phyloP scores from a whole-genome alignment of 305 asterid species.

The Fraxinus greggii region DNA sequence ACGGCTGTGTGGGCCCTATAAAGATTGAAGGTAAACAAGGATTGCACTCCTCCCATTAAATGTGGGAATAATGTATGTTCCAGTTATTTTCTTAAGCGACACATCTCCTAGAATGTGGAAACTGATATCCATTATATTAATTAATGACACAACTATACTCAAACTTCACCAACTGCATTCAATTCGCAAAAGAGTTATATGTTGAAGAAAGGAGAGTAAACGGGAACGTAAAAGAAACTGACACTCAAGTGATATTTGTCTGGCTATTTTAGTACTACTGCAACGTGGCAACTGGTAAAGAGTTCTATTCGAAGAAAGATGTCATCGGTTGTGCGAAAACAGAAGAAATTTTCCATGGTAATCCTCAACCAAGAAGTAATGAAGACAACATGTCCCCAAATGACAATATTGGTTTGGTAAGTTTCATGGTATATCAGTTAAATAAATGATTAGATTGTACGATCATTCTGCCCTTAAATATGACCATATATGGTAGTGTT shows the following conservation, averaged over 20 bases:
- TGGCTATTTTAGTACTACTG: constrained; percentile 50
- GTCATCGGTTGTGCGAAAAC: constrained; percentile 32
- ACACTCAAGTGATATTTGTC: constrained; percentile 14
- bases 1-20: neutral
- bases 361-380: constrained; percentile 23
- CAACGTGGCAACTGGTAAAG: constrained; percentile 43
- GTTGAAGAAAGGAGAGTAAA: neutral
- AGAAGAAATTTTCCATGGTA: constrained; percentile 26
- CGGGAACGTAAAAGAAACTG: constrained; percentile 8
- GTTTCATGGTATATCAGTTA: constrained; percentile 22
- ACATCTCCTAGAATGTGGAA: neutral
- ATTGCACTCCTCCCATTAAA: neutral
- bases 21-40: constrained; percentile 6
- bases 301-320: constrained; percentile 50
- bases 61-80: constrained; percentile 3
- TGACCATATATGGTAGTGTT: constrained; percentile 22
- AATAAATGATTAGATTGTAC: neutral
- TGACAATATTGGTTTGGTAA: constrained; percentile 38
- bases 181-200: constrained; percentile 6
- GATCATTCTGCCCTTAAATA: neutral
- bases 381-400: constrained; percentile 29
- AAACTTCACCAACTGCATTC: neutral
- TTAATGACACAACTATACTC: neutral
- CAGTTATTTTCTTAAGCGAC: neutral
- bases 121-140: neutral